Percentiles rank a stretch among this genome's conserved stretches.
phyloP scores from a whole-genome alignment of 2,329 filamentous ascomycete species.

The Pezicula radicicola region DNA sequence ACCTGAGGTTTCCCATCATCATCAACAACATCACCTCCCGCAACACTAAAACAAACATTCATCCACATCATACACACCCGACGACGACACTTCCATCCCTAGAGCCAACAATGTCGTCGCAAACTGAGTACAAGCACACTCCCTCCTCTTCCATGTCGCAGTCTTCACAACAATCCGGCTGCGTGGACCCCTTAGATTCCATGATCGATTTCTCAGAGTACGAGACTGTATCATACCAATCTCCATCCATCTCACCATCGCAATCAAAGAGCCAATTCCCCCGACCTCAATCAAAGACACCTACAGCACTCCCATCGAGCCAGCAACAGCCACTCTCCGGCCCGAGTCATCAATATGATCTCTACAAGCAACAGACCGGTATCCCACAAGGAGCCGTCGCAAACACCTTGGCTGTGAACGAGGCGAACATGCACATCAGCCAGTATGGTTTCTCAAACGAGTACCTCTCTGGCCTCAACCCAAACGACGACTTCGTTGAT shows the following conservation, averaged over 20 bases:
- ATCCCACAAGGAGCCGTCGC: conserved; percentile 81
- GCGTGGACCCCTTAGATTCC: conserved; percentile 44
- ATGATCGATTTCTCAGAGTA: conserved; percentile 62
- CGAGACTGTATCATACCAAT: conserved; percentile 57
- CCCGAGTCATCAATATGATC: conserved; percentile 92
- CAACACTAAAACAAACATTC: not conserved
- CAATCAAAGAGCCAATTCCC: conserved; percentile 50
- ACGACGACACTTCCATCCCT: not conserved
- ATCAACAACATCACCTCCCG: not conserved
- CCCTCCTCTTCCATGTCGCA: conserved; percentile 20
- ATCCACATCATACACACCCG: not conserved
- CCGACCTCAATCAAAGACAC: conserved; percentile 49
- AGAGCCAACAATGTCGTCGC: conserved; percentile 17
- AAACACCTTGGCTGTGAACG: conserved; percentile 75
- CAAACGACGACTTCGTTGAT: conserved; percentile 66
- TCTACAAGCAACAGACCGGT: conserved; percentile 93
- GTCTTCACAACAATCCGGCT: conserved; percentile 19
- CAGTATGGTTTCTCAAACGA: conserved; percentile 42
- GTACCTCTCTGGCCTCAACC: conserved; percentile 48
- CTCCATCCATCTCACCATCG: conserved; percentile 56
- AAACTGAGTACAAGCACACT: conserved; percentile 12
- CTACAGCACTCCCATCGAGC: conserved; percentile 49
- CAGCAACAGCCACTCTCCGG: conserved; percentile 62
- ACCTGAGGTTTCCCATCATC: not conserved
- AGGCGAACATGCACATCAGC: conserved; percentile 50